A percentile compares a stretch with the other conserved stretches of the same genome.
Conservation (phyloP, 164 flowering plant genomes). For the Chimonanthus salicifolius region DNA sequence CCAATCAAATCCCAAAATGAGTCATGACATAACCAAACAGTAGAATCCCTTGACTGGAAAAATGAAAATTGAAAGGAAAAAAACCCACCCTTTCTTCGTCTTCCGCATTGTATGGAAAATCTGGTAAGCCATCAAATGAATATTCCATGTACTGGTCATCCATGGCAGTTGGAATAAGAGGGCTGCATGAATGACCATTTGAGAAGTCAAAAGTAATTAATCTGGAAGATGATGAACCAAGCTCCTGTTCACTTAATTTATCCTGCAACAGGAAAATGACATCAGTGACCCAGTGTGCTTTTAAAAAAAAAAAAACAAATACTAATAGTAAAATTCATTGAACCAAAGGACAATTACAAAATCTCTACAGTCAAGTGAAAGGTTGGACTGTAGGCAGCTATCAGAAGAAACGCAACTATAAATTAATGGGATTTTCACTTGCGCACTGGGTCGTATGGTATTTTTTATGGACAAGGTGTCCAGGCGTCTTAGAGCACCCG, state of each 20-base stretch:
- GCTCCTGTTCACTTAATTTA: slow-evolving; percentile 30
- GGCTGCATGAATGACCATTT: slow-evolving; percentile 53
- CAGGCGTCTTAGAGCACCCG: no score
- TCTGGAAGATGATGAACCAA: slow-evolving; percentile 53
- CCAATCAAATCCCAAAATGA: no score
- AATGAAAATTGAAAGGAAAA: neutral
- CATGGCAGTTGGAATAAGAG: slow-evolving; percentile 46
- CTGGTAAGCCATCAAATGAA: slow-evolving; percentile 54
- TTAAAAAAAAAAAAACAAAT: no score
- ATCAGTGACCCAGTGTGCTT: neutral
- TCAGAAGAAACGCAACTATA: no score
- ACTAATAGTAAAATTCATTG: neutral
- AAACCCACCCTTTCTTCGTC: slow-evolving; percentile 84
- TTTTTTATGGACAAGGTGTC: no score
- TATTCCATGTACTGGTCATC: slow-evolving; percentile 84
- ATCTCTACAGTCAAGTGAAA: no score
- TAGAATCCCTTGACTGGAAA: neutral
- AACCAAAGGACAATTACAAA: neutral
- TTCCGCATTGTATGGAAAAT: slow-evolving; percentile 63
- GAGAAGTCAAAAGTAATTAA: slow-evolving; percentile 81
- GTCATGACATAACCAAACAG: neutral
- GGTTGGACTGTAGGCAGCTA: no score
- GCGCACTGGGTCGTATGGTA: no score
- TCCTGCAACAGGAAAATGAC: slow-evolving; percentile 36
- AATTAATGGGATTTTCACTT: no score